Evolutionary conservation across 352 stramenopile genomes (phyloP).

Genomic region (Saprolegnia diclina): DNA sequence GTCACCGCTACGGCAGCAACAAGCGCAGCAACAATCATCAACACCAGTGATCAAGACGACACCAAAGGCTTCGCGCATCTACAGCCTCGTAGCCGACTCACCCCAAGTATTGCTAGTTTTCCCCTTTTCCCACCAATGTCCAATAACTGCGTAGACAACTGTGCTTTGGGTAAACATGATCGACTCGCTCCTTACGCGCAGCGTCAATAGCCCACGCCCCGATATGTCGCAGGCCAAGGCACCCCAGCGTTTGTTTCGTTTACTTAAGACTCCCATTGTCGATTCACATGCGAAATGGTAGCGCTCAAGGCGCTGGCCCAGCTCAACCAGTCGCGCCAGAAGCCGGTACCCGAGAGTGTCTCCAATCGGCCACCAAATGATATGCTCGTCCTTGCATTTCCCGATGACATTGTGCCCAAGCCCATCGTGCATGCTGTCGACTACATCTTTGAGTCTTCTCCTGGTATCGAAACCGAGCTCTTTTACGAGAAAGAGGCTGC

Average conservation of each 20-base stretch:
- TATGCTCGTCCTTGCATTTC: constrained; percentile 32
- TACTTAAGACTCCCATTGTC: background rate
- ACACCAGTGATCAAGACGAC: constrained; percentile 38
- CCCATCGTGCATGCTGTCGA: constrained; percentile 59
- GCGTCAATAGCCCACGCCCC: constrained; percentile 64
- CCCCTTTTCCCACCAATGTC: background rate
- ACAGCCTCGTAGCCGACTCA: constrained; percentile 72
- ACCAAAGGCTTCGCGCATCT: constrained; percentile 57
- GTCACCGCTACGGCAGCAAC: constrained; percentile 10
- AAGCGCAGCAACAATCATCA: constrained; percentile 28
- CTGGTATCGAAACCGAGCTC: constrained; percentile 62
- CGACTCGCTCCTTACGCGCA: constrained; percentile 61
- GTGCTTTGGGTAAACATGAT: constrained; percentile 71
- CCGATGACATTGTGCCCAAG: constrained; percentile 48
- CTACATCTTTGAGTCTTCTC: constrained; percentile 76
- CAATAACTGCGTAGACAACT: constrained; percentile 30
- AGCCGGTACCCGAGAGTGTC: background rate
- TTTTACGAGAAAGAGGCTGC: constrained; percentile 66
- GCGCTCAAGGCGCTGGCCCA: constrained; percentile 4
- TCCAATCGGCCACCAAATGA: background rate
- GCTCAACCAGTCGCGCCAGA: constrained; percentile 9
- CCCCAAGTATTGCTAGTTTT: constrained; percentile 36
- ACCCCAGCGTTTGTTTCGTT: background rate
- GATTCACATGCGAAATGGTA: background rate
- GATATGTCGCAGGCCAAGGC: constrained; percentile 29